Conservation (phyloP, 2,329 filamentous ascomycete genomes). For the Stachybotrys chlorohalonatus region DNA sequence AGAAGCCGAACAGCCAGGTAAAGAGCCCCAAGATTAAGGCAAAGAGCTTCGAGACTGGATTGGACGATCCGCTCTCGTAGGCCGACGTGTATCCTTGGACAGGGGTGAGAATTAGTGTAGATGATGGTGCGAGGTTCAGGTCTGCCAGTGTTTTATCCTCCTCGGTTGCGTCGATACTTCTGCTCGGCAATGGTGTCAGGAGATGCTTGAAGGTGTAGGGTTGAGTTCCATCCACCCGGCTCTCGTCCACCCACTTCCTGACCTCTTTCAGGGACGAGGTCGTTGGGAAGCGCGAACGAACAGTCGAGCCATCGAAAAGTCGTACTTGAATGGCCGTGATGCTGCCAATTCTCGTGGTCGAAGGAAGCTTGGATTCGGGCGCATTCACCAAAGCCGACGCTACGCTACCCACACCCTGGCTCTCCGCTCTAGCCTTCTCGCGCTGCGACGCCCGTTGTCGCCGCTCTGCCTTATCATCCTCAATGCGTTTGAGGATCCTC, state of each 20-base stretch:
- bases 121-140: slow-evolving; percentile 66
- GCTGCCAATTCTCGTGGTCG: slow-evolving; percentile 15
- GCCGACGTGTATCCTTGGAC: slow-evolving; percentile 40
- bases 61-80: slow-evolving; percentile 23
- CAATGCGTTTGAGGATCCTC: slow-evolving; percentile 65
- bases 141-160: slow-evolving; percentile 60
- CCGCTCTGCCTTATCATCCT: slow-evolving; percentile 65
- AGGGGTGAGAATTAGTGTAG: slow-evolving; percentile 75
- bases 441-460: slow-evolving; percentile 44
- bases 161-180: slow-evolving; percentile 63
- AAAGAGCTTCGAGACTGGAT: slow-evolving; percentile 19
- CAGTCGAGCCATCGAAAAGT: slow-evolving; percentile 73
- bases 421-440: slow-evolving; percentile 28
- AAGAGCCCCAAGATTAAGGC: slow-evolving; percentile 22
- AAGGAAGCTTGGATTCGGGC: slow-evolving; percentile 21
- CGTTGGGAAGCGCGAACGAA: slow-evolving; percentile 63
- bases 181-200: slow-evolving; percentile 67
- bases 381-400: slow-evolving; percentile 19
- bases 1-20: slow-evolving; percentile 23
- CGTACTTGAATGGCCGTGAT: slow-evolving; percentile 62
- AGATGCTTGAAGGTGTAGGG: slow-evolving; percentile 83
- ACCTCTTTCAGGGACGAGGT: slow-evolving; percentile 58
- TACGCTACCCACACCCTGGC: slow-evolving; percentile 17
- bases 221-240: slow-evolving; percentile 42
- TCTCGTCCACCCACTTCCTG: slow-evolving; percentile 66